Evolutionary conservation across 148 eudicot species (phyloP).

Genomic region (Spergularia bocconei): DNA sequence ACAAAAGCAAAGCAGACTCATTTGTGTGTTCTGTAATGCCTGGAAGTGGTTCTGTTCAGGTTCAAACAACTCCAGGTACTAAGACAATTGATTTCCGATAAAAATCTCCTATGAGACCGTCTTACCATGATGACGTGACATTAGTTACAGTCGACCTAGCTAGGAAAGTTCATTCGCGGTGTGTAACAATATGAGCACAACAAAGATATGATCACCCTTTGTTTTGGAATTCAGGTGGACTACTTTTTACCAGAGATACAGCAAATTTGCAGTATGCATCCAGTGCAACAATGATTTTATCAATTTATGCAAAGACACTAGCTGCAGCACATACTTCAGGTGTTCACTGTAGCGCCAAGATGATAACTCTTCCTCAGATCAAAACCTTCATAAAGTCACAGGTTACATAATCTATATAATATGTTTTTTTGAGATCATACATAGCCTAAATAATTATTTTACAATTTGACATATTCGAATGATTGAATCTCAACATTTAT

Average conservation of each 20-base stretch:
- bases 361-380: conserved; percentile 50
- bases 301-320: conserved; percentile 57
- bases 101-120: conserved; percentile 2
- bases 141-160: too few relatives aligned
- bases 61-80: conserved; percentile 76
- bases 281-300: conserved; percentile 64
- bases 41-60: conserved; percentile 60
- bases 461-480: too few relatives aligned
- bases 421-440: too few relatives aligned
- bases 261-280: conserved; percentile 66
- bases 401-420: conserved; percentile 29
- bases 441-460: neutral
- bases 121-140: neutral
- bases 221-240: conserved; percentile 56
- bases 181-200: neutral
- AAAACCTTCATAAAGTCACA: conserved; percentile 67
- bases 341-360: conserved; percentile 59
- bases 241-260: conserved; percentile 60
- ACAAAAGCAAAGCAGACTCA: conserved; percentile 65
- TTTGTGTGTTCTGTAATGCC: conserved; percentile 76
- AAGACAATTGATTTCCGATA: neutral
- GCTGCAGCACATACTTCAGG: conserved; percentile 33
- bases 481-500: too few relatives aligned
- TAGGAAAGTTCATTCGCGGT: too few relatives aligned
- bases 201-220: neutral